Evolutionary conservation across 306 rosid genomes (phyloP).

Genomic region (Malus fusca): DNA sequence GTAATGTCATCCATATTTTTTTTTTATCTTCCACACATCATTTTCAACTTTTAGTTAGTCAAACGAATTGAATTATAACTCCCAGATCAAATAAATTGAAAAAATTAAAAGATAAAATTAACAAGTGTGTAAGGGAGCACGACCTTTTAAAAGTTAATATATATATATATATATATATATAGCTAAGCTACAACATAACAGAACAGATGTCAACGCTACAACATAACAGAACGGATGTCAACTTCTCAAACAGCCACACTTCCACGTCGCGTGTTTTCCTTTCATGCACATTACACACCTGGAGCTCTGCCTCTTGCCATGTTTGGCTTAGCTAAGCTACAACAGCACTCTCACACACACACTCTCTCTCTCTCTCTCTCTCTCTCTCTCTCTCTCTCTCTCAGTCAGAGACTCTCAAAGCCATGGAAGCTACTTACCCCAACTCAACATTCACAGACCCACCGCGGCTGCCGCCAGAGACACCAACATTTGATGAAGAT

Average conservation of each 20-base stretch:
- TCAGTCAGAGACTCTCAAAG: not conserved
- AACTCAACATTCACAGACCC: not conserved
- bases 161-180: too few relatives aligned
- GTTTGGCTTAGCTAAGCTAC: not conserved
- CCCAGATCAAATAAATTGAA: too few relatives aligned
- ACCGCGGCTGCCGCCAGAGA: not conserved
- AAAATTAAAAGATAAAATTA: too few relatives aligned
- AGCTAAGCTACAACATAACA: not conserved
- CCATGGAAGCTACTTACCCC: not conserved
- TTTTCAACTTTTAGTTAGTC: too few relatives aligned
- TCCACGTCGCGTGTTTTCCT: conserved; percentile 23
- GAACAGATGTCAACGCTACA: conserved; percentile 10
- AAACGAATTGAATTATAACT: too few relatives aligned
- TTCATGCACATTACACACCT: conserved; percentile 43
- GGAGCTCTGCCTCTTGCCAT: conserved; percentile 9
- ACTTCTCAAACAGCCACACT: conserved; percentile 18
- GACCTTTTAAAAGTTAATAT: too few relatives aligned
- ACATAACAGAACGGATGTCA: conserved; percentile 10
- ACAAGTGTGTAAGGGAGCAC: too few relatives aligned
- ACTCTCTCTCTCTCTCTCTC: not conserved
- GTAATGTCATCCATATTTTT: too few relatives aligned
- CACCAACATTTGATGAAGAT: conserved; percentile 6
- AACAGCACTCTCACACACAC: not conserved
- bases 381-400: not conserved
- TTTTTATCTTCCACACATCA: too few relatives aligned